Percentiles rank a stretch among this genome's conserved stretches.
Evolutionary conservation across 352 stramenopile genomes (phyloP).

Genomic region (Globisporangium nagaii): DNA sequence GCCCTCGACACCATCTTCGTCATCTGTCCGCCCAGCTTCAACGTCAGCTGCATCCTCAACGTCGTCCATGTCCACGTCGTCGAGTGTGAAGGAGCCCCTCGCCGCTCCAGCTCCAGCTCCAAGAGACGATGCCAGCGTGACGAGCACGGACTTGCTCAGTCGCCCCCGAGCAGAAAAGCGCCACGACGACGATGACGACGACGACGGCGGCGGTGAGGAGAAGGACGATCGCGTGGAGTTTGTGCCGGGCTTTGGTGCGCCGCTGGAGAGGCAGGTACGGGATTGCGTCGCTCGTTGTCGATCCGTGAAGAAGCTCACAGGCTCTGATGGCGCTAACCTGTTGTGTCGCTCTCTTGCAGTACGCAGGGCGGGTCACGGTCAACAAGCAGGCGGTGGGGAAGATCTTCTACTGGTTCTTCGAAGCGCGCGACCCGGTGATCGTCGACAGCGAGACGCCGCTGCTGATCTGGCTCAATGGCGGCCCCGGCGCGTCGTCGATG

Average conservation of each 20-base stretch:
- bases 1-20: conserved; percentile 1
- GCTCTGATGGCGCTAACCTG: too few relatives aligned
- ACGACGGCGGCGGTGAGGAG: not conserved
- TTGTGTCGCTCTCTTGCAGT: conserved; percentile 48
- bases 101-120: not conserved
- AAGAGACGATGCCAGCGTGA: not conserved
- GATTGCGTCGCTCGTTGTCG: conserved; percentile 4
- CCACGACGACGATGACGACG: not conserved
- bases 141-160: conserved; percentile 5
- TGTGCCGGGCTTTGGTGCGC: conserved; percentile 59
- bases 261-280: conserved; percentile 59
- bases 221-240: conserved; percentile 46
- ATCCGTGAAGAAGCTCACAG: too few relatives aligned
- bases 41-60: conserved; percentile 3
- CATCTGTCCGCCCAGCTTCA: conserved; percentile 1
- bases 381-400: conserved; percentile 49
- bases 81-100: too few relatives aligned
- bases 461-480: conserved; percentile 79
- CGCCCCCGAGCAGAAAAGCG: not conserved
- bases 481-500: conserved; percentile 75
- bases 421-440: conserved; percentile 40
- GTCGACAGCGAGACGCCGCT: conserved; percentile 50
- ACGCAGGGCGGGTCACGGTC: conserved; percentile 60
- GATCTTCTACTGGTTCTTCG: conserved; percentile 87
- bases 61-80: too few relatives aligned